A percentile compares a stretch with the other conserved stretches of the same genome.
Evolutionary conservation across 805 yeast genomes (phyloP).

Genomic region (Alloascoidea africana): DNA sequence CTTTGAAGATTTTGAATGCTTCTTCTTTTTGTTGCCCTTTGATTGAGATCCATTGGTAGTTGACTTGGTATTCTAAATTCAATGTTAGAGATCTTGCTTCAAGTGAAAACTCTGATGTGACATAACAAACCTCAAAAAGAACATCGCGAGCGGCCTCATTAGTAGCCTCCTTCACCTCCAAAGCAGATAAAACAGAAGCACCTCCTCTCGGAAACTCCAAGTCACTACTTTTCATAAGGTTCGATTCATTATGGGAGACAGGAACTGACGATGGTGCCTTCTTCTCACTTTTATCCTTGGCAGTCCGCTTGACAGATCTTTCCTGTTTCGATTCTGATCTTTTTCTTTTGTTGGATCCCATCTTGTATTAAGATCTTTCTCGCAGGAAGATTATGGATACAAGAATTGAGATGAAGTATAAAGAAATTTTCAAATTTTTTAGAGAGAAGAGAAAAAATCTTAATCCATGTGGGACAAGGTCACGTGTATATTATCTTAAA

Average conservation of each 20-base stretch:
- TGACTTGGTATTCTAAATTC: conserved; percentile 5
- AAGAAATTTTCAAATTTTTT: no score
- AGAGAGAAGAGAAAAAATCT: no score
- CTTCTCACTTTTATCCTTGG: not conserved
- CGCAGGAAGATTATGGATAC: no score
- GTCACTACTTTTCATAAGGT: conserved; percentile 20
- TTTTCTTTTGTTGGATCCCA: no score
- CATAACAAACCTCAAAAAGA: conserved; percentile 31
- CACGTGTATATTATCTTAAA: no score
- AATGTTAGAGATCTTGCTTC: no score
- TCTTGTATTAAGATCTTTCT: no score
- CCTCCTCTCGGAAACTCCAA: conserved; percentile 94
- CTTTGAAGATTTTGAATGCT: conserved; percentile 9
- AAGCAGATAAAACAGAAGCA: conserved; percentile 65
- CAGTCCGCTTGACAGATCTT: not conserved
- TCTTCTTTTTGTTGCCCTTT: conserved; percentile 9
- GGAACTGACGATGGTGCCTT: not conserved
- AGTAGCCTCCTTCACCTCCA: conserved; percentile 85
- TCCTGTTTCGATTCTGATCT: not conserved
- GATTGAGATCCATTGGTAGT: not conserved
- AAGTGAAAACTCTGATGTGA: no score
- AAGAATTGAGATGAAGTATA: no score
- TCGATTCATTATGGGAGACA: no score
- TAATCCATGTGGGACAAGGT: no score
- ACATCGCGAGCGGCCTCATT: conserved; percentile 88